These are phyloP conservation scores for Heteromeles arbutifolia DNA, from an alignment of 306 rosid genomes.

Conservation along the genomic window DNA sequence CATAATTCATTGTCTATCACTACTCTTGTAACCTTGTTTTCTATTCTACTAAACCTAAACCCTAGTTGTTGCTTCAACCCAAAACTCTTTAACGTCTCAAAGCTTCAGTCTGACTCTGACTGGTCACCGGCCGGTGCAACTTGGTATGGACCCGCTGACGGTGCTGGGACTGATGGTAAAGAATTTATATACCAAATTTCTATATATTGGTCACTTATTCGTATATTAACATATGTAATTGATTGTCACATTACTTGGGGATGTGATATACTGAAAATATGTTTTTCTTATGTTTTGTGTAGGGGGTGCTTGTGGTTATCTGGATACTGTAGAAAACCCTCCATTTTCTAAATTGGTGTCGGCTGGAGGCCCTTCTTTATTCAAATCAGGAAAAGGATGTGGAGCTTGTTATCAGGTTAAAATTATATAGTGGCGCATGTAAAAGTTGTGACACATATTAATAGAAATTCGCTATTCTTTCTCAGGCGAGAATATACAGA, in stretches of 20 bases:
- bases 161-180: conserved; percentile 61
- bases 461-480: background rate
- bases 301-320: conserved; percentile 91
- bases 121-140: conserved; percentile 52
- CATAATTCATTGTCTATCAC: background rate
- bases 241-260: background rate
- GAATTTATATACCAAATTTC: background rate
- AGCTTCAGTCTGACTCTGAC: conserved; percentile 15
- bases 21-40: conserved; percentile 9
- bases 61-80: conserved; percentile 39
- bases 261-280: background rate
- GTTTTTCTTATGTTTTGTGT: background rate
- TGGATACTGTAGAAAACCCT: conserved; percentile 37
- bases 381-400: conserved; percentile 56
- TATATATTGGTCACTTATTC: background rate
- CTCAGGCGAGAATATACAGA: background rate
- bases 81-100: conserved; percentile 29
- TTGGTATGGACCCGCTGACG: conserved; percentile 54
- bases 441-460: background rate
- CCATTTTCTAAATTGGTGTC: conserved; percentile 57
- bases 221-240: background rate
- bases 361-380: conserved; percentile 63
- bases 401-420: conserved; percentile 78
- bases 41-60: conserved; percentile 6
- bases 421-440: background rate